Evolutionary conservation across 2,329 filamentous ascomycete genomes (phyloP).

Genomic region (Fusarium sacchari): DNA sequence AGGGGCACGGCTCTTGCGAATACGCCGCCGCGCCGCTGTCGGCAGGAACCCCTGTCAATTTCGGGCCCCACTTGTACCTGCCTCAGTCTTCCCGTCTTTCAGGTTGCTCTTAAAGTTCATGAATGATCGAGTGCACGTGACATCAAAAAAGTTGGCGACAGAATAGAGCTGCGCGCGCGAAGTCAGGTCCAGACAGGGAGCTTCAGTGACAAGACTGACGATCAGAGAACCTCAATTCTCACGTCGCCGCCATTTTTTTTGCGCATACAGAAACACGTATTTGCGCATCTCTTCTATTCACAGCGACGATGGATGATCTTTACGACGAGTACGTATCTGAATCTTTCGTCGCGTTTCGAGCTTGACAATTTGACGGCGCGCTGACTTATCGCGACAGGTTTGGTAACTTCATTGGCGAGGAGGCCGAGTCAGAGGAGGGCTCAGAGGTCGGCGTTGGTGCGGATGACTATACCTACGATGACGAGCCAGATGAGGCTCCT

Average conservation of each 20-base stretch:
- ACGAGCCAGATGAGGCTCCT: slow-evolving; percentile 73
- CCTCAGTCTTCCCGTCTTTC: neutral
- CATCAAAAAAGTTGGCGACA: slow-evolving; percentile 45
- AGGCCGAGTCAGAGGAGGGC: slow-evolving; percentile 84
- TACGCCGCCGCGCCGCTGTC: slow-evolving; percentile 43
- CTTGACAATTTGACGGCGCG: slow-evolving; percentile 22
- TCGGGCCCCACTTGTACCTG: slow-evolving; percentile 39
- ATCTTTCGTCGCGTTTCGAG: slow-evolving; percentile 1
- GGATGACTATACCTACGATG: slow-evolving; percentile 83
- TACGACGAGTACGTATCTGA: slow-evolving; percentile 80
- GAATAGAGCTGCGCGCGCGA: slow-evolving; percentile 38
- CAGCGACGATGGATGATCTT: slow-evolving; percentile 82
- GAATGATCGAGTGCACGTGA: slow-evolving; percentile 39
- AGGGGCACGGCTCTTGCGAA: slow-evolving; percentile 42
- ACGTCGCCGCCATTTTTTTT: slow-evolving; percentile 28
- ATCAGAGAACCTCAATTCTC: slow-evolving; percentile 33
- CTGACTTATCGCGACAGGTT: slow-evolving; percentile 68
- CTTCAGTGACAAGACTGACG: slow-evolving; percentile 36
- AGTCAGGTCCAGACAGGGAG: slow-evolving; percentile 22
- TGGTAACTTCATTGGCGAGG: slow-evolving; percentile 97
- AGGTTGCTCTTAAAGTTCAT: too few relatives aligned
- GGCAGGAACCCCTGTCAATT: slow-evolving; percentile 31
- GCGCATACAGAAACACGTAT: slow-evolving; percentile 21
- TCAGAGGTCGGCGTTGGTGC: slow-evolving; percentile 80
- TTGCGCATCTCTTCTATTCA: slow-evolving; percentile 20